Evolutionary conservation across 306 rosid genomes (phyloP).

Genomic region (Ziziphus jujuba): DNA sequence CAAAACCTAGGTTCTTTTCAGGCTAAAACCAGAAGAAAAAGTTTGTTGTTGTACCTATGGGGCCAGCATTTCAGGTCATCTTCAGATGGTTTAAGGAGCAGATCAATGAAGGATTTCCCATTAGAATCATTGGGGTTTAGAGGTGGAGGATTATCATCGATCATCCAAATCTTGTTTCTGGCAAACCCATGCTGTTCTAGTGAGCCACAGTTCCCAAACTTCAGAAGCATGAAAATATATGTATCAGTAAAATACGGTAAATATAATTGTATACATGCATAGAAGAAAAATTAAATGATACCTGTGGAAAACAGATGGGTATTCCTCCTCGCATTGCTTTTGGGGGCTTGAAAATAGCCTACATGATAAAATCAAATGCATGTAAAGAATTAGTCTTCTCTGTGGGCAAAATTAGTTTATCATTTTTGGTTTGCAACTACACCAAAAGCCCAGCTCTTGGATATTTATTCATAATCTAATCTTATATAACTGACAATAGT

Average conservation of each 20-base stretch:
- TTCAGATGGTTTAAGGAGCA: slow-evolving; percentile 75
- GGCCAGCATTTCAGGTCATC: slow-evolving; percentile 87
- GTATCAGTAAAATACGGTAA: slow-evolving; percentile 9
- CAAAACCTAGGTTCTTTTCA: background rate
- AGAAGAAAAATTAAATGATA: slow-evolving; percentile 24
- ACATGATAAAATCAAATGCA: background rate
- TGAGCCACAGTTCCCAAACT: slow-evolving; percentile 90
- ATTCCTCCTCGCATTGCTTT: slow-evolving; percentile 91
- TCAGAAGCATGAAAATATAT: slow-evolving; percentile 23
- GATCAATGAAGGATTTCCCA: slow-evolving; percentile 64
- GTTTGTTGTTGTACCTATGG: slow-evolving; percentile 33
- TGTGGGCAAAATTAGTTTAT: slow-evolving; percentile 13
- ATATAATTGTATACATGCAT: slow-evolving; percentile 6
- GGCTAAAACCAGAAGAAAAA: background rate
- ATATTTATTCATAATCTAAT: background rate
- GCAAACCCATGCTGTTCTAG: slow-evolving; percentile 89
- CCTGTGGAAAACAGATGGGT: slow-evolving; percentile 93
- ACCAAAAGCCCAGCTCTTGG: background rate
- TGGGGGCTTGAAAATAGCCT: slow-evolving; percentile 72
- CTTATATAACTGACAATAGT: background rate
- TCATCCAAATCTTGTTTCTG: slow-evolving; percentile 79
- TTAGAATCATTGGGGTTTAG: slow-evolving; percentile 46
- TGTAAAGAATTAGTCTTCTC: slow-evolving; percentile 1
- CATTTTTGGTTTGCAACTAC: background rate
- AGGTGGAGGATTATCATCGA: slow-evolving; percentile 75